phyloP scores from a whole-genome alignment of 352 stramenopile species.

The Pythium aquatile region DNA sequence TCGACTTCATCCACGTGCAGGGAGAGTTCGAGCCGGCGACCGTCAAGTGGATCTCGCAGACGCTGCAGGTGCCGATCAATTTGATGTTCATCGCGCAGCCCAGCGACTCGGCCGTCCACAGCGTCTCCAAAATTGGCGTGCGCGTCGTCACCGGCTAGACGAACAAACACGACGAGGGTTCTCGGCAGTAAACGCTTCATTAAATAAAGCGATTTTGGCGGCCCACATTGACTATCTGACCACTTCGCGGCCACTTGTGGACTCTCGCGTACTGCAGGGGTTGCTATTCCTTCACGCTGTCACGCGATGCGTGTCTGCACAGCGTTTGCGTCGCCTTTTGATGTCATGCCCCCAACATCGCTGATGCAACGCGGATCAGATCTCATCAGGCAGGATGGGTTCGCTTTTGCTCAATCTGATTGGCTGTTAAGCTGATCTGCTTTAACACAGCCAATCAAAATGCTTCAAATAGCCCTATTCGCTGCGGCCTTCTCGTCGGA shows the following conservation, averaged over 20 bases:
- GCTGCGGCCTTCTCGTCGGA: not conserved
- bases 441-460: not conserved
- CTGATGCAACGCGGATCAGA: not conserved
- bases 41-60: slow-evolving; percentile 88
- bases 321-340: not conserved
- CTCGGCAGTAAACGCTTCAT: not conserved
- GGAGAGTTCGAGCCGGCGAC: slow-evolving; percentile 83
- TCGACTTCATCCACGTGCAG: slow-evolving; percentile 90
- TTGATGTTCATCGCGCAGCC: slow-evolving; percentile 97
- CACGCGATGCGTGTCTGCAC: not conserved
- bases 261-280: no score
- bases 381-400: not conserved
- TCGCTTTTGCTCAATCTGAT: not conserved
- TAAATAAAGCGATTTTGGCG: no score
- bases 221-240: no score
- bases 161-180: not conserved
- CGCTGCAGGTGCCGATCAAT: slow-evolving; percentile 85
- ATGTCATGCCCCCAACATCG: not conserved
- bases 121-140: slow-evolving; percentile 86
- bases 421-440: not conserved
- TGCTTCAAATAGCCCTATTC: not conserved
- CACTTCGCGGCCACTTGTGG: no score
- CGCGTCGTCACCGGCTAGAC: slow-evolving; percentile 88
- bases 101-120: slow-evolving; percentile 92
- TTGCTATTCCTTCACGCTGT: not conserved